Evolutionary conservation across 495 filamentous ascomycete species (phyloP).

Genomic region (Aspergillus steynii): DNA sequence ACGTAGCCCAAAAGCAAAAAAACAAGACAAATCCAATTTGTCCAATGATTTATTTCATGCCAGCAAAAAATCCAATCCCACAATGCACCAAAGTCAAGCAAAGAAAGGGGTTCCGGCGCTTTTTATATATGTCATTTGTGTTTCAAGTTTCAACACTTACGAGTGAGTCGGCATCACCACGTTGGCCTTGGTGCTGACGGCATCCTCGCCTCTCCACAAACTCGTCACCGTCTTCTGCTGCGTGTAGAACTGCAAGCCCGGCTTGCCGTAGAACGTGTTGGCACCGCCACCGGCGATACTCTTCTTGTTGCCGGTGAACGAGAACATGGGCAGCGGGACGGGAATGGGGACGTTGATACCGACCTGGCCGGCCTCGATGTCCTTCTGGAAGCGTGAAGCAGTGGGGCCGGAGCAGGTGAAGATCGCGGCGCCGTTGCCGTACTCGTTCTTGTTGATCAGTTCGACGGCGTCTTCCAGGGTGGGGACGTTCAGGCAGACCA

Average conservation of each 20-base stretch:
- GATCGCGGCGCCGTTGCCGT: constrained; percentile 70
- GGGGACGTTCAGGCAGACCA: constrained; percentile 79
- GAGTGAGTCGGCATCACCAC: constrained; percentile 82
- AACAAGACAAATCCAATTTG: neutral
- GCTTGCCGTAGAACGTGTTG: constrained; percentile 93
- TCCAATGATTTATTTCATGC: neutral
- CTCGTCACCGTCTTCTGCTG: constrained; percentile 97
- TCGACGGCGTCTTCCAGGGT: constrained; percentile 77
- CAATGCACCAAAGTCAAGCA: neutral
- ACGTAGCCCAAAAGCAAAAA: neutral
- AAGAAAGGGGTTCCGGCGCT: neutral
- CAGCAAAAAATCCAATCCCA: neutral
- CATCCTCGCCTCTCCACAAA: constrained; percentile 84
- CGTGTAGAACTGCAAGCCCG: constrained; percentile 91
- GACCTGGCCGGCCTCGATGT: constrained; percentile 59
- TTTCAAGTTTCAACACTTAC: constrained; percentile 2
- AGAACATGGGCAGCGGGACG: constrained; percentile 93
- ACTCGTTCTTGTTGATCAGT: constrained; percentile 67
- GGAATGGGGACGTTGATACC: constrained; percentile 72
- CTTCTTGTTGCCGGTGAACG: constrained; percentile 98
- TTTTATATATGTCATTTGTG: neutral
- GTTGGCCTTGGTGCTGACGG: constrained; percentile 68
- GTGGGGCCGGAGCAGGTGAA: constrained; percentile 66
- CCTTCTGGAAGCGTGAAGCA: constrained; percentile 63
- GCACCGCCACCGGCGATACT: constrained; percentile 91